Evolutionary conservation across 2,329 filamentous ascomycete genomes (phyloP), one percentile per base, ranked within the genome.

Genomic region (Xylariaceae sp.): DNA sequence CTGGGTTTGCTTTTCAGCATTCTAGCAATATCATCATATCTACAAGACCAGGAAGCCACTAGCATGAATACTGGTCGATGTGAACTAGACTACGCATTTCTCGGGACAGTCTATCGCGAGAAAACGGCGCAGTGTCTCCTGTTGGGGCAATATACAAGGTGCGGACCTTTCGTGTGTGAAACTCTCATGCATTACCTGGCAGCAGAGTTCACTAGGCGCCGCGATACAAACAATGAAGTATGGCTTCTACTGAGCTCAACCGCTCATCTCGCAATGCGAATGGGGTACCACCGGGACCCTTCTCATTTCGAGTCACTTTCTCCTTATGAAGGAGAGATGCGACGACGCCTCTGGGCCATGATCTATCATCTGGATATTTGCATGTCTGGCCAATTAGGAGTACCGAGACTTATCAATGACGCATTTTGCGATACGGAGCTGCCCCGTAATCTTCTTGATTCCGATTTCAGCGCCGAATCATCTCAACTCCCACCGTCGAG

Each of bases 1-100:
- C 47, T 80, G 11, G 76, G 73, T 1, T 64, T 78, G 1, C 57
- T 79, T 0, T 79, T 74, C 58, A 69, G 67, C 6, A 76, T 79
- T 4, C 62, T 79, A 42, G 72, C 71, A 46, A 63, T 78, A 6
- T 68, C 75, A 1, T 57, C 61, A 6, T 60, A 62, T 31, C 56
- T 59, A 28, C 60, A 57, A 45, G 47, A 53, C n/a, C 50, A 52
- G 17, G 51, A 55, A 16, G 42, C 46, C 14, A 28, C 22, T 28
- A 56, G 55, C 10, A 38, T 40, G 16, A 12, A 50, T 33, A 44
- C 40, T 22, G 42, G 31, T 22, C 33, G 33, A 11, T 31, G 43
- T 19, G 43, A 50, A 16, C 28, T 41, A 10, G 45, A 56, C 28
- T 51, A 51, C 16, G 41, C 34, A 36, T 45, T 49, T 7, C 41